Conservation (phyloP, 2,329 filamentous ascomycete genomes). For the Penicillium capsulatum region DNA sequence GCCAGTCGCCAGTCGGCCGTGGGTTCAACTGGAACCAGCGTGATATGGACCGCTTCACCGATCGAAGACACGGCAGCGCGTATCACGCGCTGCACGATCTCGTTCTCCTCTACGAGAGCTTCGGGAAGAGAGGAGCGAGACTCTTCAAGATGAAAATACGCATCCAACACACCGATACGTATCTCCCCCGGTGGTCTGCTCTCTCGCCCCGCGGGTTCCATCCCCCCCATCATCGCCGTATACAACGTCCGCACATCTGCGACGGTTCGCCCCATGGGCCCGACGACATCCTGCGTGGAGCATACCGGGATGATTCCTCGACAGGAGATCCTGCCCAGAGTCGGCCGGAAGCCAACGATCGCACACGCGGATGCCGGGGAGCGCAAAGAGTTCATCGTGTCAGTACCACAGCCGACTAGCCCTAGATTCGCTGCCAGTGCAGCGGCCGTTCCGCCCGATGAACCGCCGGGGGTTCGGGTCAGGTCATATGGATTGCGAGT, state of each 20-base stretch:
- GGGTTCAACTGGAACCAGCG: constrained; percentile 51
- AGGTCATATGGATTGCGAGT: constrained; percentile 64
- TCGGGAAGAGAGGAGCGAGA: neutral
- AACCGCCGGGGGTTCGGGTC: constrained; percentile 61
- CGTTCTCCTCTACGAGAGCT: constrained; percentile 45
- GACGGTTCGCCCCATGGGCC: constrained; percentile 51
- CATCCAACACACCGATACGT: constrained; percentile 50
- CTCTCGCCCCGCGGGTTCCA: neutral
- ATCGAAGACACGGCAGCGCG: constrained; percentile 40
- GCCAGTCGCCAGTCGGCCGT: constrained; percentile 17
- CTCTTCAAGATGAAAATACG: constrained; percentile 51
- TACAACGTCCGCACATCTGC: constrained; percentile 26
- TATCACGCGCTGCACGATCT: constrained; percentile 54
- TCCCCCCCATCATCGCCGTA: constrained; percentile 23
- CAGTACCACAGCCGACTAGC: constrained; percentile 56
- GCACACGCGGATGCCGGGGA: constrained; percentile 60
- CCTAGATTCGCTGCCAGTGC: constrained; percentile 57
- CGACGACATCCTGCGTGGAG: constrained; percentile 54
- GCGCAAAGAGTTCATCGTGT: constrained; percentile 60
- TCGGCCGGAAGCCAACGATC: constrained; percentile 58
- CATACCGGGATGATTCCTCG: constrained; percentile 55
- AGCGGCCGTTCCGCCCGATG: constrained; percentile 60
- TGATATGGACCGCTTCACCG: constrained; percentile 11
- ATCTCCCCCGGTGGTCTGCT: neutral
- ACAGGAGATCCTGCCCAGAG: constrained; percentile 49